These are phyloP conservation scores for Xylaria sp. DNA, from an alignment of 2,329 filamentous ascomycete species.

Conservation along the genomic window DNA sequence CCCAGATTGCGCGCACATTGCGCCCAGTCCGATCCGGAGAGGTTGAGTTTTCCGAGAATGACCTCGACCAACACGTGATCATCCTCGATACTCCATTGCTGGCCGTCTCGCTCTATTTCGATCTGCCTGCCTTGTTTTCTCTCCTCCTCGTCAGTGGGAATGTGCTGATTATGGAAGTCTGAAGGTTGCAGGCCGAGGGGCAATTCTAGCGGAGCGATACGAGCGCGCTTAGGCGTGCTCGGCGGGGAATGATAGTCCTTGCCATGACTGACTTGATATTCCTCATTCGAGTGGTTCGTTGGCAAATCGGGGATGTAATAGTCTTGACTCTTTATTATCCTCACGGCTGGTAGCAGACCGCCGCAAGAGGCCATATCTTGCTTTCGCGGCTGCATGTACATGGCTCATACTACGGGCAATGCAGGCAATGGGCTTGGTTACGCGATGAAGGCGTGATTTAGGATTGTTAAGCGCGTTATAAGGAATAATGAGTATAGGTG, in stretches of 20 bases:
- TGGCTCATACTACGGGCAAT: neutral
- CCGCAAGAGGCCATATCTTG: neutral
- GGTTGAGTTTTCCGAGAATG: neutral
- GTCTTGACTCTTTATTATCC: neutral
- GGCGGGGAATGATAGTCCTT: neutral
- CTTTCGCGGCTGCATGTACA: neutral
- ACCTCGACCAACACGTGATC: neutral
- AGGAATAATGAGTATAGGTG: neutral
- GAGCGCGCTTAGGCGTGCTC: neutral
- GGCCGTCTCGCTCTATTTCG: neutral
- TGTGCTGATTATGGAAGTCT: neutral
- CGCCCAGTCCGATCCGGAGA: neutral
- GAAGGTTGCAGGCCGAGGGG: neutral
- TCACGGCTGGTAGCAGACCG: neutral
- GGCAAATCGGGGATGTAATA: neutral
- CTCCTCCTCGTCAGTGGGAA: neutral
- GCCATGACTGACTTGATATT: neutral
- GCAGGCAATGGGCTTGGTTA: neutral
- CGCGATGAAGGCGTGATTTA: neutral
- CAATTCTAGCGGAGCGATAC: neutral
- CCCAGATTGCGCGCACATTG: neutral
- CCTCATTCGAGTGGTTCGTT: neutral
- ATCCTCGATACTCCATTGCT: neutral
- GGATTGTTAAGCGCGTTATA: neutral
- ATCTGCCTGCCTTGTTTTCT: neutral